phyloP scores from a whole-genome alignment of 1,284 basidiomycete genomes.

The Ustilago sp. region DNA sequence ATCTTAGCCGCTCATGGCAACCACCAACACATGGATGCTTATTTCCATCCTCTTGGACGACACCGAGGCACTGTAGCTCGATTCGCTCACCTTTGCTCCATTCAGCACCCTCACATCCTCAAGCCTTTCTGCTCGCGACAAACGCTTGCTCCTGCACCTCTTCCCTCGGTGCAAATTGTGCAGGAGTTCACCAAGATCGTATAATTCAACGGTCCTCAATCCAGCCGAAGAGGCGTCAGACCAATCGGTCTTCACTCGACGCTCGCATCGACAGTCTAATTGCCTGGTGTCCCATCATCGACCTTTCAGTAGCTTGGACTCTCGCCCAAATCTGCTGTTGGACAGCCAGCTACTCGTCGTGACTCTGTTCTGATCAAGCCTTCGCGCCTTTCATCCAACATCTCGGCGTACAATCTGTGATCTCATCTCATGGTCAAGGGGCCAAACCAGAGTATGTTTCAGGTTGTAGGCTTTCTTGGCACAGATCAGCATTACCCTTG shows the following conservation, averaged over 20 bases:
- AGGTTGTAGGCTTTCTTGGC: background rate
- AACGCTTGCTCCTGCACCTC: background rate
- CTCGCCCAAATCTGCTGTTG: too few species aligned
- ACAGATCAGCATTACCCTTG: background rate
- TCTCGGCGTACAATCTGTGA: background rate
- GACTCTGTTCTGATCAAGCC: too few species aligned
- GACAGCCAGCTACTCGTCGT: too few species aligned
- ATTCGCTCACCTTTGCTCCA: background rate
- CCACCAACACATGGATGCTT: background rate
- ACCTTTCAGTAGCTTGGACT: too few species aligned
- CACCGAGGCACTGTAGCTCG: background rate
- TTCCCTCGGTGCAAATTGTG: background rate
- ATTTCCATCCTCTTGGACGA: background rate
- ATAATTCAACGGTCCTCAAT: too few species aligned
- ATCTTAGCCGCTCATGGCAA: background rate
- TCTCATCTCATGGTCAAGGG: background rate
- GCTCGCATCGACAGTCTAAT: too few species aligned
- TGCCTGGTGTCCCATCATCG: too few species aligned
- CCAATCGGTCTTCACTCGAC: too few species aligned
- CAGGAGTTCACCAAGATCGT: background rate
- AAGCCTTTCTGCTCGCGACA: background rate
- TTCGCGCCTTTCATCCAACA: too few species aligned
- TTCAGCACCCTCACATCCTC: background rate
- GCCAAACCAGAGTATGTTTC: background rate
- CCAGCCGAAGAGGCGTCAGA: too few species aligned